Conservation (phyloP, 176 grass and related monocot genomes). For the Saccharum spontaneum region DNA sequence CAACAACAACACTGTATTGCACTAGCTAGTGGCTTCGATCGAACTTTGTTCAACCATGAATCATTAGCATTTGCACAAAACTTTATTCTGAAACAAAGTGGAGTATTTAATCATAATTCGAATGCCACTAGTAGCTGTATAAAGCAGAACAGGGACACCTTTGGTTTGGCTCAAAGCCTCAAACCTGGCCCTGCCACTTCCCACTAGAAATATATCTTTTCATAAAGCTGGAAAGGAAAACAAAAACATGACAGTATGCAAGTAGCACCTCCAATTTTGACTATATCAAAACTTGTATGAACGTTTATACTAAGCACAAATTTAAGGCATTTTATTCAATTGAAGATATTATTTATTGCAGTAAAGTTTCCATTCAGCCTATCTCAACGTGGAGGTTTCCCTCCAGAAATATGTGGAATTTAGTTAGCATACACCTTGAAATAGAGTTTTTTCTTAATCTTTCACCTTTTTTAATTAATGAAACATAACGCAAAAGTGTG, state of each 20-base stretch:
- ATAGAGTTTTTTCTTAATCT: not conserved
- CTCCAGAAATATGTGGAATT: not conserved
- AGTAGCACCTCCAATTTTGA: not conserved
- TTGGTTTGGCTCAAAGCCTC: constrained; percentile 16
- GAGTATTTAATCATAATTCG: constrained; percentile 25
- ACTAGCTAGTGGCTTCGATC: not conserved
- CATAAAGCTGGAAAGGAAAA: constrained; percentile 24
- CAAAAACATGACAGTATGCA: constrained; percentile 9
- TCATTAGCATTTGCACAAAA: not conserved
- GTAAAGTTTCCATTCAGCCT: not conserved
- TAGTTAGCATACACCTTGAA: not conserved
- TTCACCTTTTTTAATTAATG: not conserved
- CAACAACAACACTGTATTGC: not conserved
- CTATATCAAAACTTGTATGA: not conserved
- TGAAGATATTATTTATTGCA: not conserved
- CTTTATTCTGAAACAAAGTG: constrained; percentile 31
- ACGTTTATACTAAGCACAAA: not conserved
- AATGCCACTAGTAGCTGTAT: constrained; percentile 27
- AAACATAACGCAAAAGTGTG: not conserved
- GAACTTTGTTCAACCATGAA: constrained; percentile 3
- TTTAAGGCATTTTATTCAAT: not conserved
- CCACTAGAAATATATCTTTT: constrained; percentile 32
- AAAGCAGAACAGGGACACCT: constrained; percentile 35
- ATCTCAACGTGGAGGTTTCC: not conserved
- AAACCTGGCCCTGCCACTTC: constrained; percentile 18